Conservation (phyloP, 495 filamentous ascomycete species). For the Hypoxylon cercidicola region DNA sequence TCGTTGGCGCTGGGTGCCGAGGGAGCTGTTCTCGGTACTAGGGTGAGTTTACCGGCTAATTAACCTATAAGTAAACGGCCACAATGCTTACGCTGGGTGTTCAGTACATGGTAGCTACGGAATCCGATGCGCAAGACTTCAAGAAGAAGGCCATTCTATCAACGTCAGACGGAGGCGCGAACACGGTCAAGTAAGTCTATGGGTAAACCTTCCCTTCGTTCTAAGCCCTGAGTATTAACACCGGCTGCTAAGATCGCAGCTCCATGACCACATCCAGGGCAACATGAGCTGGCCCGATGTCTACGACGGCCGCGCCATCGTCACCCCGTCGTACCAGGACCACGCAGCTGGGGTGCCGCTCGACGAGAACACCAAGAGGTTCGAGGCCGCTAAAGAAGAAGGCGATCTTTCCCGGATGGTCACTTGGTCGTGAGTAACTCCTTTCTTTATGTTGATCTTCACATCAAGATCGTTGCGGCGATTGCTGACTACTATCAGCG, state of each 20-base stretch:
- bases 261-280: constrained; percentile 77
- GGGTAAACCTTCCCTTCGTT: neutral
- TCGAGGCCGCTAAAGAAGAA: constrained; percentile 59
- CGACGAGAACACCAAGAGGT: constrained; percentile 65
- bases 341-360: constrained; percentile 62
- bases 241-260: constrained; percentile 55
- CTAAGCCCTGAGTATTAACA: neutral
- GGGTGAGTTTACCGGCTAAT: constrained; percentile 50
- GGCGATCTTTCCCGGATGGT: constrained; percentile 49
- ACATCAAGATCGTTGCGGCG: neutral
- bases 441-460: neutral
- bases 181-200: constrained; percentile 64
- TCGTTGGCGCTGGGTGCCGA: constrained; percentile 72
- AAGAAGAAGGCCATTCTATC: constrained; percentile 70
- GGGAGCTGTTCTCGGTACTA: constrained; percentile 75
- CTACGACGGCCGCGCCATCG: constrained; percentile 73
- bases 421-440: constrained; percentile 64
- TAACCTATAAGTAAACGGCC: neutral
- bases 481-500: constrained; percentile 38
- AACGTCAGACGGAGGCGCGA: constrained; percentile 69
- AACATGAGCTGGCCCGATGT: constrained; percentile 70
- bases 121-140: constrained; percentile 69
- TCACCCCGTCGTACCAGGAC: constrained; percentile 69
- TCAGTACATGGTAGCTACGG: constrained; percentile 68
- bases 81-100: constrained; percentile 13